Evolutionary conservation across 768 basidiomycete species (phyloP).

Genomic region (Pluteus cervinus): DNA sequence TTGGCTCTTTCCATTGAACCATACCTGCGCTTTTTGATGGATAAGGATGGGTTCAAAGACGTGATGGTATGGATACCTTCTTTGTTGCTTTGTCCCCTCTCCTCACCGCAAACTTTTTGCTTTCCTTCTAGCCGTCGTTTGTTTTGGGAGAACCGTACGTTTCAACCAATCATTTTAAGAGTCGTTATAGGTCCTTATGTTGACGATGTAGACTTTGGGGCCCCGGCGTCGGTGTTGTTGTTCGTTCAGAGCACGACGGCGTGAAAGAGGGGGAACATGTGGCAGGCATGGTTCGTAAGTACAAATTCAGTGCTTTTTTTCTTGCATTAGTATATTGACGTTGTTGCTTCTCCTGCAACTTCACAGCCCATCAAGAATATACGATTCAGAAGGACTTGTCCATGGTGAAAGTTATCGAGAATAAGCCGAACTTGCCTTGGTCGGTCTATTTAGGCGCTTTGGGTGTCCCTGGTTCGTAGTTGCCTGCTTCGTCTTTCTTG

Average conservation of each 20-base stretch:
- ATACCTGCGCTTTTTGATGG: constrained; percentile 36
- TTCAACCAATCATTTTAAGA: too few relatives aligned
- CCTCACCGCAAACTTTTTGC: too few relatives aligned
- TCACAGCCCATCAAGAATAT: constrained; percentile 34
- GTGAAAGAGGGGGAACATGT: constrained; percentile 35
- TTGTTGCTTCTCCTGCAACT: too few relatives aligned
- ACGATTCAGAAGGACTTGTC: constrained; percentile 13
- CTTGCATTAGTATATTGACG: too few relatives aligned
- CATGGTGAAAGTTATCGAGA: constrained; percentile 20
- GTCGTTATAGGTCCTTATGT: too few relatives aligned
- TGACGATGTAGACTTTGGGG: too few relatives aligned
- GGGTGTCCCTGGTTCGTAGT: constrained; percentile 46
- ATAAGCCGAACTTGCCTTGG: constrained; percentile 35
- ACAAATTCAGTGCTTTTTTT: too few relatives aligned
- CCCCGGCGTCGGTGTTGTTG: constrained; percentile 36
- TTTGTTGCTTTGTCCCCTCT: too few relatives aligned
- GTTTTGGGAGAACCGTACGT: constrained; percentile 30
- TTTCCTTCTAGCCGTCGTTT: constrained; percentile 17
- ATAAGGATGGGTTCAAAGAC: constrained; percentile 16
- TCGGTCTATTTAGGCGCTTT: constrained; percentile 34
- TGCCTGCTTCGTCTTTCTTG: background rate
- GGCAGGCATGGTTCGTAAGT: constrained; percentile 25
- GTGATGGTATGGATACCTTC: constrained; percentile 15
- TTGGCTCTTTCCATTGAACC: constrained; percentile 40
- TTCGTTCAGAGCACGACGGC: constrained; percentile 31